Percentiles rank a stretch among this genome's conserved stretches.
Conservation (phyloP, 441 rosid genomes). For the Corymbia citriodora region DNA sequence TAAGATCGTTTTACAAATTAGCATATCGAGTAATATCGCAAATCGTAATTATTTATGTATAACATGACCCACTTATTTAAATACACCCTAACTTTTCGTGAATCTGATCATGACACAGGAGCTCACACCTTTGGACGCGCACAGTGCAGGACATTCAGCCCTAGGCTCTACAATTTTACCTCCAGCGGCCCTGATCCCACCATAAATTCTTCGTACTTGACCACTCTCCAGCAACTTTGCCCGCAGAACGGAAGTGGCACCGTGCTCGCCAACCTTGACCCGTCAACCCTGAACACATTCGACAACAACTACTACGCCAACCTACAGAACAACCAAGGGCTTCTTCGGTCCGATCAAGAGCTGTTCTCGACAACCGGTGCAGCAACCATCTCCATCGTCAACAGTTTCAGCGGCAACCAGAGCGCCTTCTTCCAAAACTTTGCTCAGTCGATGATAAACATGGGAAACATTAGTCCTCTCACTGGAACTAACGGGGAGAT, state of each 20-base stretch:
- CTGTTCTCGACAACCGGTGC: neutral
- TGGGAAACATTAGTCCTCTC: neutral
- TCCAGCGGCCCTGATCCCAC: neutral
- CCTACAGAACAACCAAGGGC: neutral
- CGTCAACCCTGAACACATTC: neutral
- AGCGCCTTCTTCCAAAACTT: neutral
- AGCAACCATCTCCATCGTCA: neutral
- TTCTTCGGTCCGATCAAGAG: neutral
- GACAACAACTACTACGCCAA: neutral
- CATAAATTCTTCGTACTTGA: neutral
- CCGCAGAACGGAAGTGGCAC: neutral
- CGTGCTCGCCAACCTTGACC: neutral
- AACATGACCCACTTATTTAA: neutral
- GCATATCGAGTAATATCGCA: neutral
- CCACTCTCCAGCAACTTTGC: neutral
- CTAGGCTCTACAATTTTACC: neutral
- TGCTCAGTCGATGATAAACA: neutral
- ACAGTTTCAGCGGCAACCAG: neutral
- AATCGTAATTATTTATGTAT: neutral
- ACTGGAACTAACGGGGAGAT: neutral
- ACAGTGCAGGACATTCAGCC: neutral
- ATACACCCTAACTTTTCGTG: neutral
- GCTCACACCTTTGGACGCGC: no score
- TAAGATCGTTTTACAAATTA: neutral
- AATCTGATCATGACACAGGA: neutral